A percentile compares a stretch with the other conserved stretches of the same genome.
phyloP scores from a whole-genome alignment of 2,329 filamentous ascomycete species.

The Trichoderma atrobrunneum region DNA sequence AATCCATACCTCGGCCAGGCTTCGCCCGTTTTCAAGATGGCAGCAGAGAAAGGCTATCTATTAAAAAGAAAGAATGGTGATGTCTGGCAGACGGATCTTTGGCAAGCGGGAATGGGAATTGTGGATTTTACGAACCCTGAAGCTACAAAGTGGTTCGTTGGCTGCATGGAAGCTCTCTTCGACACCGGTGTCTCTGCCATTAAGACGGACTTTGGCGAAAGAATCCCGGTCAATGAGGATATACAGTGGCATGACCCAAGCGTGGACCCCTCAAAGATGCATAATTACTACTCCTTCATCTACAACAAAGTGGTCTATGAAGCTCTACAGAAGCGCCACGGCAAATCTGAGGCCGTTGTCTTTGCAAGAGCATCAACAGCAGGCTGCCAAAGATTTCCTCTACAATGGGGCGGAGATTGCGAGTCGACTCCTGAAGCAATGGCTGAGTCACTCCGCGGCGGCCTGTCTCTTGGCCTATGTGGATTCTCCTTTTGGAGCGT shows the following conservation, averaged over 20 bases:
- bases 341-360: conserved; percentile 54
- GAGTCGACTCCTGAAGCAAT: conserved; percentile 72
- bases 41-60: conserved; percentile 64
- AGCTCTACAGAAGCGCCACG: conserved; percentile 55
- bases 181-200: conserved; percentile 68
- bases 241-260: conserved; percentile 62
- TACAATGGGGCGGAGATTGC: conserved; percentile 73
- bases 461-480: conserved; percentile 60
- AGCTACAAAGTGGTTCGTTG: conserved; percentile 62
- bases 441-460: conserved; percentile 67
- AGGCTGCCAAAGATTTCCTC: conserved; percentile 66
- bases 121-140: conserved; percentile 72
- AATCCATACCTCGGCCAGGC: conserved; percentile 73
- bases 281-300: conserved; percentile 73
- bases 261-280: conserved; percentile 64
- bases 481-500: conserved; percentile 68
- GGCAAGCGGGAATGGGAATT: conserved; percentile 74
- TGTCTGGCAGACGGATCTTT: conserved; percentile 73
- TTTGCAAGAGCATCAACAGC: conserved; percentile 67
- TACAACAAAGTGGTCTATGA: conserved; percentile 71
- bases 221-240: conserved; percentile 63
- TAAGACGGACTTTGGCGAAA: conserved; percentile 75
- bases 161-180: conserved; percentile 61
- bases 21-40: conserved; percentile 62
- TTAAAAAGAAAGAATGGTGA: conserved; percentile 67